These are phyloP conservation scores for Cytospora schulzeri DNA, from an alignment of 2,329 filamentous ascomycete genomes.

Conservation along the genomic window DNA sequence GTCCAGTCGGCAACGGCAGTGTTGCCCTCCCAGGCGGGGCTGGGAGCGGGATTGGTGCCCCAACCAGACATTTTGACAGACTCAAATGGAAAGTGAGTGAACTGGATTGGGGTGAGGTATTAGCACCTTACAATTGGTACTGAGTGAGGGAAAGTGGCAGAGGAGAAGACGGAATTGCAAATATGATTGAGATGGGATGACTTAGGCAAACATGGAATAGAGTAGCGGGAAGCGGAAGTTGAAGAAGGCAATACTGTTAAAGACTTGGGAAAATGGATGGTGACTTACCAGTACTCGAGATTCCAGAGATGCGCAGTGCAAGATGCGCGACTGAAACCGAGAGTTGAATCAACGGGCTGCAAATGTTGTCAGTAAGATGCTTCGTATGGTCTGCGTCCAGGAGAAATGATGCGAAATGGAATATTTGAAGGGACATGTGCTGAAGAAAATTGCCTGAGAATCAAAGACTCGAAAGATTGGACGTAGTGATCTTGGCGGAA, in stretches of 20 bases:
- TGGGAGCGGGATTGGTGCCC: slow-evolving; percentile 10
- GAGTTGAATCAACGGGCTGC: slow-evolving; percentile 2
- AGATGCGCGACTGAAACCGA: neutral
- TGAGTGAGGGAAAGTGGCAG: neutral
- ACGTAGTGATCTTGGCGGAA: neutral
- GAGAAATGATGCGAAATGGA: neutral
- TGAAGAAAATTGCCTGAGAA: neutral
- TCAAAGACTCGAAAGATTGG: neutral
- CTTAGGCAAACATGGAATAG: no score
- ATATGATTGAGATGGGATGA: neutral
- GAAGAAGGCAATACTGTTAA: neutral
- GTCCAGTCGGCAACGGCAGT: neutral
- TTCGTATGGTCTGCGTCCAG: neutral
- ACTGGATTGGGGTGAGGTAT: neutral
- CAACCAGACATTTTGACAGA: slow-evolving; percentile 33
- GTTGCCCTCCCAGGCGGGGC: neutral
- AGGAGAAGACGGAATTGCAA: neutral
- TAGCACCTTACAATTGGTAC: neutral
- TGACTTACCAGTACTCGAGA: neutral
- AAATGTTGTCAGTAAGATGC: neutral
- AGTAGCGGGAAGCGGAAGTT: neutral
- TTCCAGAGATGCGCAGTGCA: neutral
- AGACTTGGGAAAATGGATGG: neutral
- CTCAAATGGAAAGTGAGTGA: neutral
- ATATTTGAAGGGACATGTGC: neutral